Evolutionary conservation across 2,329 filamentous ascomycete species (phyloP).

Genomic region (Exophiala sp.): DNA sequence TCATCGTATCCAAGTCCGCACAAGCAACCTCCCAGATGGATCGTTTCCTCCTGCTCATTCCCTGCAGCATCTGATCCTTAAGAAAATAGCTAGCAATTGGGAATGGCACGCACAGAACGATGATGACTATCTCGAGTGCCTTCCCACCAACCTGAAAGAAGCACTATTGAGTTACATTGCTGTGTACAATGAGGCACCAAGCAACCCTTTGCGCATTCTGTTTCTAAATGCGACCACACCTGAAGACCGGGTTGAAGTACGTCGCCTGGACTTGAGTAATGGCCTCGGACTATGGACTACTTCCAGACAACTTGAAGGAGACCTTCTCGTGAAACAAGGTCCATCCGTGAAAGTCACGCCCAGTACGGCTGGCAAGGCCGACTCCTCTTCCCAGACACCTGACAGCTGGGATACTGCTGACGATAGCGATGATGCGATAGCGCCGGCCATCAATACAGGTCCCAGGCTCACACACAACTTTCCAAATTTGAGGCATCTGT

Average conservation of each 20-base stretch:
- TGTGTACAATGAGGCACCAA: slow-evolving; percentile 44
- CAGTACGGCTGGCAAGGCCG: not conserved
- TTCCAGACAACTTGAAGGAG: slow-evolving; percentile 46
- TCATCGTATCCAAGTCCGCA: slow-evolving; percentile 20
- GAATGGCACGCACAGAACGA: slow-evolving; percentile 56
- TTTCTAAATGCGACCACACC: slow-evolving; percentile 36
- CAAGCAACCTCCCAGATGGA: slow-evolving; percentile 37
- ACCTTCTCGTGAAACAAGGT: slow-evolving; percentile 35
- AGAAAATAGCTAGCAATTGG: slow-evolving; percentile 56
- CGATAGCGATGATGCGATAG: slow-evolving; percentile 6
- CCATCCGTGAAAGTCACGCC: slow-evolving; percentile 15
- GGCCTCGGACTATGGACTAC: slow-evolving; percentile 49
- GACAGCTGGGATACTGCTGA: slow-evolving; percentile 41
- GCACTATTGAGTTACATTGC: slow-evolving; percentile 56
- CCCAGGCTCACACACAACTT: slow-evolving; percentile 36
- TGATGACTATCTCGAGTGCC: slow-evolving; percentile 49
- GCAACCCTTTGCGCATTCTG: slow-evolving; percentile 49
- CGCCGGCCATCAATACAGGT: not conserved
- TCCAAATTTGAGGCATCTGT: slow-evolving; percentile 54
- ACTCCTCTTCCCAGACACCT: slow-evolving; percentile 23
- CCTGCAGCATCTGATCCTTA: slow-evolving; percentile 51
- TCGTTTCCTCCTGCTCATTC: slow-evolving; percentile 39
- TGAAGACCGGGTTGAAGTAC: slow-evolving; percentile 41
- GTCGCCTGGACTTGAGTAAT: slow-evolving; percentile 51
- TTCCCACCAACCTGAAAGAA: slow-evolving; percentile 52